Evolutionary conservation across 2,329 filamentous ascomycete species (phyloP).

Genomic region (Emergomyces africanus): DNA sequence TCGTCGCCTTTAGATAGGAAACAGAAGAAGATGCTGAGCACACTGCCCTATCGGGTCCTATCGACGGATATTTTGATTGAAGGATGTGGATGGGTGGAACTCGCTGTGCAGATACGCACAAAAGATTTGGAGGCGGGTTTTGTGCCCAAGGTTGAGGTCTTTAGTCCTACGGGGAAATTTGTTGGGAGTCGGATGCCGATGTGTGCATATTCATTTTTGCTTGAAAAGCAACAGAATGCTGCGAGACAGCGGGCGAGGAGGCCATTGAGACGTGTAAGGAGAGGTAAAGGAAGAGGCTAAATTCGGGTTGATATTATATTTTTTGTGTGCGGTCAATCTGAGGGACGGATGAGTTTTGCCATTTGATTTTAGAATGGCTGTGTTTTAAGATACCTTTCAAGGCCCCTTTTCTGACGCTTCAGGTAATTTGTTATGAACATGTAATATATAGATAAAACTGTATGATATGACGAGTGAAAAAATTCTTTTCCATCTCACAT

Average conservation of each 20-base stretch:
- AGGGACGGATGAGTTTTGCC: neutral
- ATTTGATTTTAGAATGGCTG: neutral
- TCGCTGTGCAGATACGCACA: slow-evolving; percentile 66
- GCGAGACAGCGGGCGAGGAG: slow-evolving; percentile 20
- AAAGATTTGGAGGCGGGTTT: slow-evolving; percentile 22
- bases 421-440: neutral
- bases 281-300: neutral
- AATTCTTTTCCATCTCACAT: neutral
- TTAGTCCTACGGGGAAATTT: slow-evolving; percentile 56
- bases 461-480: neutral
- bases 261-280: slow-evolving; percentile 7
- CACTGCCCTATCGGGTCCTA: slow-evolving; percentile 65
- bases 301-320: neutral
- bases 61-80: slow-evolving; percentile 79
- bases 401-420: neutral
- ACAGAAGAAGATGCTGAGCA: slow-evolving; percentile 47
- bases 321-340: neutral
- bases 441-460: neutral
- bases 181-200: slow-evolving; percentile 9
- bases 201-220: slow-evolving; percentile 4
- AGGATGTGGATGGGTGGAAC: slow-evolving; percentile 84
- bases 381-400: neutral
- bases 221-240: slow-evolving; percentile 16
- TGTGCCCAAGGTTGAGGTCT: slow-evolving; percentile 71
- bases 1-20: slow-evolving; percentile 19